Evolutionary conservation across 176 grass and related monocot genomes (phyloP).

Genomic region (Juncus inflexus): DNA sequence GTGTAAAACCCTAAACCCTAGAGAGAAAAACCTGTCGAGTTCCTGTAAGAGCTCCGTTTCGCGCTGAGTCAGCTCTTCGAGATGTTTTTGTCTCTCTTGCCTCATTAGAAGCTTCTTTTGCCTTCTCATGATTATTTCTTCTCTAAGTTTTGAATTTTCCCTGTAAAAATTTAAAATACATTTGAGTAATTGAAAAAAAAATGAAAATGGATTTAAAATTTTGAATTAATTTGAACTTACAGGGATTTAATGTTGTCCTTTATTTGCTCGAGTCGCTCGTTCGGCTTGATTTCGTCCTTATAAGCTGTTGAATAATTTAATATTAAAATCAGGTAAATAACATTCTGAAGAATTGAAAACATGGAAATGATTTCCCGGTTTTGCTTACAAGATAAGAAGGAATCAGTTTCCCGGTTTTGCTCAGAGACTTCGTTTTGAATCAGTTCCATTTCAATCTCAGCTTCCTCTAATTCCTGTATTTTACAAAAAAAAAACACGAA

Average conservation of each 20-base stretch:
- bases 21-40: slow-evolving; percentile 64
- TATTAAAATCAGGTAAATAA: background rate
- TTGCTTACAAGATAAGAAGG: slow-evolving; percentile 25
- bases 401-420: slow-evolving; percentile 24
- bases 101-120: slow-evolving; percentile 88
- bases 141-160: slow-evolving; percentile 74
- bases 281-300: slow-evolving; percentile 47
- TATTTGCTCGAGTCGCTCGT: slow-evolving; percentile 60
- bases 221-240: slow-evolving; percentile 51
- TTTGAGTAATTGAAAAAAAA: slow-evolving; percentile 25
- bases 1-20: slow-evolving; percentile 8
- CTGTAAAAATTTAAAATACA: slow-evolving; percentile 29
- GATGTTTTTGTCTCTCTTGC: slow-evolving; percentile 69
- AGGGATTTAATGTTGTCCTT: slow-evolving; percentile 56
- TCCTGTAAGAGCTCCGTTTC: slow-evolving; percentile 92
- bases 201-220: slow-evolving; percentile 4
- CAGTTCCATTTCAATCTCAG: slow-evolving; percentile 91
- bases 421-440: slow-evolving; percentile 41
- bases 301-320: slow-evolving; percentile 40
- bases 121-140: slow-evolving; percentile 72
- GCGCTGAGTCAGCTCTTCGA: slow-evolving; percentile 61
- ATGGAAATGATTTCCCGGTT: background rate
- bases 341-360: background rate
- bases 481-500: slow-evolving; percentile 22
- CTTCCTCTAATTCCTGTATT: slow-evolving; percentile 90